A percentile compares a stretch with the other conserved stretches of the same genome.
Evolutionary conservation across 2,329 filamentous ascomycete genomes (phyloP).

Genomic region (Colletotrichum sp.): DNA sequence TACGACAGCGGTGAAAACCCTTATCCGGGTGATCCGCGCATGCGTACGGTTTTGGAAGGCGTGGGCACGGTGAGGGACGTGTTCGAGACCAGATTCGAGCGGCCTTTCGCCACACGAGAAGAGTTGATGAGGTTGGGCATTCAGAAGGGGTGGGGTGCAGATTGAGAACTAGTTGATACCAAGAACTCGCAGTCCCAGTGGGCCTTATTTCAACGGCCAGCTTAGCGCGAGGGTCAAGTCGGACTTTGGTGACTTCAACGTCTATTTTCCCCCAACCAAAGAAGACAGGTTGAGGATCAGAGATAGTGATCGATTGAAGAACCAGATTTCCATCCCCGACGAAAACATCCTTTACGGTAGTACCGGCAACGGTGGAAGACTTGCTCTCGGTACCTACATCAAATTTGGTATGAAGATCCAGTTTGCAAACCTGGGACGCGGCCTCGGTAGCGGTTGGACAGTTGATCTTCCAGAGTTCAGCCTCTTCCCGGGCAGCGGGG

Average conservation of each 20-base stretch:
- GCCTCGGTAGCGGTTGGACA: neutral
- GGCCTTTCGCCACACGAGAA: neutral
- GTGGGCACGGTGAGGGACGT: neutral
- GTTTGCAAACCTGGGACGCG: neutral
- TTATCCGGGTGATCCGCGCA: neutral
- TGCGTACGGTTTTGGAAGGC: neutral
- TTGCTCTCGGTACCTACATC: neutral
- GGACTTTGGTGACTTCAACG: neutral
- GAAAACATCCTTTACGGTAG: neutral
- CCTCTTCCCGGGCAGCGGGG: neutral
- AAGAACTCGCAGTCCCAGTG: neutral
- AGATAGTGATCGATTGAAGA: neutral
- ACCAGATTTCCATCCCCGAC: neutral
- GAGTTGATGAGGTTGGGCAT: neutral
- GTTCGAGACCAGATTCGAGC: neutral
- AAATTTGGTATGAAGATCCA: neutral
- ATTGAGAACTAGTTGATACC: neutral
- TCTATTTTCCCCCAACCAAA: neutral
- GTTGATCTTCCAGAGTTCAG: neutral
- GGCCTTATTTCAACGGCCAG: neutral
- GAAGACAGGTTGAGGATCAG: neutral
- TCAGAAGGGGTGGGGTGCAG: neutral
- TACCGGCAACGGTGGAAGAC: neutral
- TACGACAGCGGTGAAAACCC: slow-evolving; percentile 28
- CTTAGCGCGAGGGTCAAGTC: neutral